Evolutionary conservation across 352 stramenopile genomes (phyloP).

Genomic region (Globisporangium middletonii): DNA sequence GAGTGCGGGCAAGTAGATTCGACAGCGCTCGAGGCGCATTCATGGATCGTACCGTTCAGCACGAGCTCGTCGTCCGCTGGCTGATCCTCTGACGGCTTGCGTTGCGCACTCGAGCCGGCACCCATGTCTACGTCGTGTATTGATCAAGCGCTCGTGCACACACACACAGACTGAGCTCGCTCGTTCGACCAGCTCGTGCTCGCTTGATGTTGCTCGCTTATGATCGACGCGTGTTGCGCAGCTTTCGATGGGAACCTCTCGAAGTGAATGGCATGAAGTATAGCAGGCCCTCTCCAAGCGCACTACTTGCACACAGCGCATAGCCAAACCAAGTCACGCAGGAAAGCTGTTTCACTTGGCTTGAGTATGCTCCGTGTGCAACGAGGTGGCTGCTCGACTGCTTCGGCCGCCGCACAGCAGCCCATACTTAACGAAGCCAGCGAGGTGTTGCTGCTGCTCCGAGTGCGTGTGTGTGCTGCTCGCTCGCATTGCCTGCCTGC

Average conservation of each 20-base stretch:
- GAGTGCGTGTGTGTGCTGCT: too few relatives aligned
- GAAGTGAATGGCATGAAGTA: too few relatives aligned
- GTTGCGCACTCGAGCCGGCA: conserved; percentile 20
- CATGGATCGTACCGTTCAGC: conserved; percentile 44
- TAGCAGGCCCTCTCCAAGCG: too few relatives aligned
- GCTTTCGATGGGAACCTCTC: too few relatives aligned
- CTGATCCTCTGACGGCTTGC: conserved; percentile 49
- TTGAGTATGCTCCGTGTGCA: background rate
- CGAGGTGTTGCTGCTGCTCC: too few relatives aligned
- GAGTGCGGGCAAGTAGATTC: background rate
- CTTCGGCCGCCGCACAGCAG: background rate
- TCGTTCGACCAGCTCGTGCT: background rate
- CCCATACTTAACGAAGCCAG: background rate
- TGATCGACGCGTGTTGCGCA: too few relatives aligned
- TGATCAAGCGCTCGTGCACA: background rate
- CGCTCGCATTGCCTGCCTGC: too few relatives aligned
- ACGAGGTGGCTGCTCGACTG: background rate
- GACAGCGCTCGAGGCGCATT: background rate
- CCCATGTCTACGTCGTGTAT: conserved; percentile 7
- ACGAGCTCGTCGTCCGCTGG: conserved; percentile 43
- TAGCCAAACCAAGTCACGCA: background rate
- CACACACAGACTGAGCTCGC: background rate
- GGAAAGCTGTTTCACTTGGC: background rate
- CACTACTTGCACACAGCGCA: background rate
- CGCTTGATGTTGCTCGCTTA: background rate